Base-by-base conservation (phyloP, 2,329 filamentous ascomycete species). In the Aspergillus sp. region DNA sequence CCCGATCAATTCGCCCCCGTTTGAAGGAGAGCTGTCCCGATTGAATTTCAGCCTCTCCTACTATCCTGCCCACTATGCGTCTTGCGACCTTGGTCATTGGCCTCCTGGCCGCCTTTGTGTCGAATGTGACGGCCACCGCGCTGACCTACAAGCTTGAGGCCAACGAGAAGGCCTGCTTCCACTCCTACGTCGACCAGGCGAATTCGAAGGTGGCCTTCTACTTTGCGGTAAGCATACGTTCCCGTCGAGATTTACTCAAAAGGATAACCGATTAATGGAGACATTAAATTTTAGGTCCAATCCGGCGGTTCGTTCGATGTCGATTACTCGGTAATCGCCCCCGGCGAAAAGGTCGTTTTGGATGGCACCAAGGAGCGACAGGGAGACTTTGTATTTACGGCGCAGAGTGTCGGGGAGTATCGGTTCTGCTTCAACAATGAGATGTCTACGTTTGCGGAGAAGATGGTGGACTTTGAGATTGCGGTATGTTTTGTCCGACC, bases 341-440 rank as follows among this genome's bases (percentile, higher is more conserved):
- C 94, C 23, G 81, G 80, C 57, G 83, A 86, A 63, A 90, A 86
- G 70, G 71, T 88, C 52, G 85, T 98, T 52, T 74, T 97, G 61
- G 83, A 90, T 51, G 93, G 90, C 52, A 78, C 84, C 59, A 97
- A 95, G 74, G 93, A 88, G 74, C 83, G 91, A 56, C 91, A 97
- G 73, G 93, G 91, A 46, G 93, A 98, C 72, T 97, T 95, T 65
- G 93, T 98, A 53, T 98, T 98, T 71, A 95, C 90, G 0, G 93
- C 90, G 41, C 88, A 89, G 62, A 82, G 89, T 45, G 65, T 80
- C 5, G 93, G 93, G 56, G 91, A 97, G 64, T 96, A 97, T 74
- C 82, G 84, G 46, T 97, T 98, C 76, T 98, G 93, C 80, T 98
- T 98, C 77, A 87, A 90, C 73, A 98, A 98, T 65, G 86, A 93